Evolutionary conservation across 805 yeast species (phyloP).

Genomic region (Saturnispora bothae): DNA sequence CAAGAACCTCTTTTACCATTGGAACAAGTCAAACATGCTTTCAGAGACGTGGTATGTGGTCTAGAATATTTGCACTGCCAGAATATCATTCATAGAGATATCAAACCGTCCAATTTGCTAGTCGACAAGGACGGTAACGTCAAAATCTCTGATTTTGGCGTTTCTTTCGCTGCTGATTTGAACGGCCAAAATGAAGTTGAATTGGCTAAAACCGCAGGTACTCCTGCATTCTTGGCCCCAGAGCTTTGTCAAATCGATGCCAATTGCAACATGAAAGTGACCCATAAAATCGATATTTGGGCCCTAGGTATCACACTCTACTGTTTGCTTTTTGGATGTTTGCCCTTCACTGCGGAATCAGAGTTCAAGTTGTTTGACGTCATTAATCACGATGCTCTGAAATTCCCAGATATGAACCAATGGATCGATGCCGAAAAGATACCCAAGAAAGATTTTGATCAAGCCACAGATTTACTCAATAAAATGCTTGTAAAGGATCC

Average conservation of each 20-base stretch:
- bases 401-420: conserved; percentile 38
- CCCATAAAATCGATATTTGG: conserved; percentile 92
- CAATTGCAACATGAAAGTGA: conserved; percentile 39
- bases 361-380: conserved; percentile 80
- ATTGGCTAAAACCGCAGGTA: conserved; percentile 92
- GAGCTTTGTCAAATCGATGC: conserved; percentile 68
- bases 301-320: conserved; percentile 88
- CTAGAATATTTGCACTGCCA: conserved; percentile 83
- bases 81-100: conserved; percentile 90
- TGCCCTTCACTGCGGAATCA: conserved; percentile 82
- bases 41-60: conserved; percentile 79
- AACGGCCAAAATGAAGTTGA: conserved; percentile 60
- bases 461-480: conserved; percentile 47
- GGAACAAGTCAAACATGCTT: conserved; percentile 55
- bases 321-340: conserved; percentile 75
- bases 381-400: conserved; percentile 52
- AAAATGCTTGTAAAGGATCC: conserved; percentile 66
- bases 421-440: conserved; percentile 22
- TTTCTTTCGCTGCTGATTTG: conserved; percentile 54
- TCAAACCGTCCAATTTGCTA: conserved; percentile 86
- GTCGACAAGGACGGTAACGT: conserved; percentile 61
- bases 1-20: conserved; percentile 58
- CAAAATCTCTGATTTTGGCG: conserved; percentile 95
- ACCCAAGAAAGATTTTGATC: conserved; percentile 21
- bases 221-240: conserved; percentile 95